Conservation (phyloP, 2,329 filamentous ascomycete genomes). For the Byssothecium circinans region DNA sequence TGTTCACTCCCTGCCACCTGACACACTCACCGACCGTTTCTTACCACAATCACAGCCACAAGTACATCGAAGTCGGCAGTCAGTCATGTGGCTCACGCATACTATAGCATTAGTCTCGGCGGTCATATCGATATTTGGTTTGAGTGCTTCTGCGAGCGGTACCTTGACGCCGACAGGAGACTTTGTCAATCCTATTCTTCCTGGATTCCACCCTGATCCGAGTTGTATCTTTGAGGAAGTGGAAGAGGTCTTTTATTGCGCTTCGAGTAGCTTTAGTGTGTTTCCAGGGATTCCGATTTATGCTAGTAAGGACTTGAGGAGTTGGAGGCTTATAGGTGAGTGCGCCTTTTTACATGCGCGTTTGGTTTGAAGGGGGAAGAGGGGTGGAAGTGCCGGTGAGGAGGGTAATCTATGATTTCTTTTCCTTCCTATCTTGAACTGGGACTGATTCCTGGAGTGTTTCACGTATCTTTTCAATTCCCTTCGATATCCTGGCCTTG, state of each 20-base stretch:
- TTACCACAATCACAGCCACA: no score
- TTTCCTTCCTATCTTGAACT: no score
- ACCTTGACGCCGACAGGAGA: no score
- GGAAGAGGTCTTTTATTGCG: conserved; percentile 55
- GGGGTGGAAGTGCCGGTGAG: background rate
- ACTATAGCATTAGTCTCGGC: no score
- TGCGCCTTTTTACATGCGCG: background rate
- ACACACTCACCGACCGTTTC: no score
- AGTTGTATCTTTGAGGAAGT: conserved; percentile 48
- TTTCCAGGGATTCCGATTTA: conserved; percentile 59
- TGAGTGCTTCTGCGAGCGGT: conserved; percentile 8
- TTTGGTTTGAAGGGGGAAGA: background rate
- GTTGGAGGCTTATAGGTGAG: conserved; percentile 52
- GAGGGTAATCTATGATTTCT: background rate
- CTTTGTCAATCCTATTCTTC: conserved; percentile 51
- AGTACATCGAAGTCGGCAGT: no score
- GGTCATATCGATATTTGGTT: background rate
- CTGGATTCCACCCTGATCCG: conserved; percentile 56
- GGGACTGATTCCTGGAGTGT: no score
- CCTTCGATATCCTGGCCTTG: no score
- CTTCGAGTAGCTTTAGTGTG: conserved; percentile 55
- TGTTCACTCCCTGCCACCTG: no score
- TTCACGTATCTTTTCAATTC: no score
- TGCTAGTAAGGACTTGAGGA: conserved; percentile 54
- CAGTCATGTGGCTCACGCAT: no score